Percentiles rank a stretch among this genome's conserved stretches.
These are phyloP conservation scores for Blastobotrys capitulatus DNA, from an alignment of 1,139 yeast genomes.

Conservation along the genomic window DNA sequence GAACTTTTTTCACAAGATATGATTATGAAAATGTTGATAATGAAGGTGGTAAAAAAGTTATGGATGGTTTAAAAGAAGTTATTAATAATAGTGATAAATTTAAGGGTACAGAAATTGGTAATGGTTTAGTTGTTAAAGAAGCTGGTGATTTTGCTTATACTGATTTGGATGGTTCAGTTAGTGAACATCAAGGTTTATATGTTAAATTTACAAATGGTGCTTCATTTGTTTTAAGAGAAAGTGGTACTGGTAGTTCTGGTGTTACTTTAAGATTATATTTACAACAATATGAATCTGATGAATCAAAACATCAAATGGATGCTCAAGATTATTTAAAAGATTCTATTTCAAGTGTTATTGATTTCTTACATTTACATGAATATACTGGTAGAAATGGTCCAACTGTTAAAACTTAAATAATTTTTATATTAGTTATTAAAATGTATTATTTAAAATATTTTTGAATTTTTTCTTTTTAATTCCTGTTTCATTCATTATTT, in stretches of 20 bases:
- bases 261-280: conserved; percentile 93
- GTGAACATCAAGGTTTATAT: conserved; percentile 86
- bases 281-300: conserved; percentile 73
- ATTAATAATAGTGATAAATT: conserved; percentile 31
- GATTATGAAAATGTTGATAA: conserved; percentile 82
- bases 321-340: conserved; percentile 68
- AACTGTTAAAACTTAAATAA: conserved; percentile 67
- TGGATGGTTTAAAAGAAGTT: conserved; percentile 45
- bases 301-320: conserved; percentile 41
- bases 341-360: conserved; percentile 59
- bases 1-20: conserved; percentile 96
- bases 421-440: background rate
- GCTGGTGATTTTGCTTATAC: conserved; percentile 91
- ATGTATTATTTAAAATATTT: background rate
- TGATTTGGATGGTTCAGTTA: conserved; percentile 89
- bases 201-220: conserved; percentile 79
- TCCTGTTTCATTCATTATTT: background rate
- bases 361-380: conserved; percentile 66
- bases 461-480: background rate
- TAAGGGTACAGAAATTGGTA: conserved; percentile 44
- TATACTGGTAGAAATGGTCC: conserved; percentile 81
- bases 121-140: conserved; percentile 53
- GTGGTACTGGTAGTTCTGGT: conserved; percentile 98
- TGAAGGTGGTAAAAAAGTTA: conserved; percentile 69
- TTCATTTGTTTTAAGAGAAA: conserved; percentile 82